Evolutionary conservation across 805 yeast species (phyloP), one percentile per base, ranked within the genome.

Genomic region (Candida sithepensis): DNA sequence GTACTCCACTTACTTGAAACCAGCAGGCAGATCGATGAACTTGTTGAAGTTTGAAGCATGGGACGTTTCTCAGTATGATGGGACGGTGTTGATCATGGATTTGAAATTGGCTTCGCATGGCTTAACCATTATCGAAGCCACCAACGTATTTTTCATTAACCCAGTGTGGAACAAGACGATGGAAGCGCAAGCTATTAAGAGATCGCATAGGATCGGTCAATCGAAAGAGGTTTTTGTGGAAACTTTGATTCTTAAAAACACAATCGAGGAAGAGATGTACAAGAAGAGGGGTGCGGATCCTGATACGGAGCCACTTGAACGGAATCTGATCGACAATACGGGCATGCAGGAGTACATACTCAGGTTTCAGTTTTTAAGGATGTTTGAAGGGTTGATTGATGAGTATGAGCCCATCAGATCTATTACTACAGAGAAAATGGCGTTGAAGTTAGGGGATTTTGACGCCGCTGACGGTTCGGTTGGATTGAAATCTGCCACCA

Each of bases 181-280:
- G 18, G 90, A 84, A 59, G 89, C 89, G 0, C 90, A 84, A 56
- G 89, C 89, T 0, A 82, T 84, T 42, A 83, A 85, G 53, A 75
- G 91, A 67, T 85, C 89, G 0, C 91, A 84, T 64, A 74, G 90
- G 63, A 84, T 84, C 60, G 90, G 91, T 0, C 90, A 84, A 53
- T 68, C 71, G 0, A 66, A 71, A n/a, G 79, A 78, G 19, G 89
- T 84, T 0, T 66, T 63, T 59, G 90, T 84, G n/a, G 89, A 84
- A 57, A 84, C 89, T 0, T 64, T 84, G 47, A 77, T 84, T 2
- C 60, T 84, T 55, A 67, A 73, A 44, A 82, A 77, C 4, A 84
- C 89, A 0, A 68, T 84, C 41, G 90, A 84, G 54, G 85, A 84
- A 60, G 85, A 81, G 54, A 81, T 84, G 72, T 82, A 81, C 61